A percentile compares a stretch with the other conserved stretches of the same genome.
These are phyloP conservation scores for Crataegus laevigata DNA, from an alignment of 306 rosid genomes.

Conservation along the genomic window DNA sequence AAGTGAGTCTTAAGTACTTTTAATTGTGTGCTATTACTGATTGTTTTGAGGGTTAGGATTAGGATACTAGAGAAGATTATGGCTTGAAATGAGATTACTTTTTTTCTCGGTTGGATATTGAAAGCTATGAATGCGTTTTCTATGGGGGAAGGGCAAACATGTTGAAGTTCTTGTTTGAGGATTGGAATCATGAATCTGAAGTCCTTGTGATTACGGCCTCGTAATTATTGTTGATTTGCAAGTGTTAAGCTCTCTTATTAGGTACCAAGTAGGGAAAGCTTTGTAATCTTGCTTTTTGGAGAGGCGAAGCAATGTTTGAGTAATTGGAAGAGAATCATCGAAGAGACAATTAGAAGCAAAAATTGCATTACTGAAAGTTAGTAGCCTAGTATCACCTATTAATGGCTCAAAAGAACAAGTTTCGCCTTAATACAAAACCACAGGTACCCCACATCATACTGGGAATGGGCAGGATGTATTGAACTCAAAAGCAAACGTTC, in stretches of 20 bases:
- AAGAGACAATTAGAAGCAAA: background rate
- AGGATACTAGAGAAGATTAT: conserved; percentile 3
- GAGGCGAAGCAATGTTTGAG: background rate
- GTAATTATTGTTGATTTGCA: background rate
- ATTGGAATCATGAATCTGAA: background rate
- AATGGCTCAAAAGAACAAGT: background rate
- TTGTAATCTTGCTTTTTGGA: background rate
- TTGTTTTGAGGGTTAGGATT: background rate
- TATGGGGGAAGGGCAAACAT: background rate
- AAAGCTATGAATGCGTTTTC: background rate
- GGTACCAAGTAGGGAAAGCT: background rate
- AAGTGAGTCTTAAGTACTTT: background rate
- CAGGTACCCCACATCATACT: background rate
- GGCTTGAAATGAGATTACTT: background rate
- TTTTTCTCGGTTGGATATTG: background rate
- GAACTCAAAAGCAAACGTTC: background rate
- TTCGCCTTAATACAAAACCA: background rate
- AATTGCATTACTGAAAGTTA: background rate
- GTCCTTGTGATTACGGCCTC: background rate
- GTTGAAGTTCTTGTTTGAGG: background rate
- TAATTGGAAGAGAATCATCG: background rate
- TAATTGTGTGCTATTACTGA: background rate
- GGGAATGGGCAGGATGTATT: background rate
- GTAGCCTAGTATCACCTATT: no score
- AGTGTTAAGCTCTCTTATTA: background rate